Base-by-base conservation (phyloP, 208 protist species). In the Acanthamoeba lenticulata region DNA sequence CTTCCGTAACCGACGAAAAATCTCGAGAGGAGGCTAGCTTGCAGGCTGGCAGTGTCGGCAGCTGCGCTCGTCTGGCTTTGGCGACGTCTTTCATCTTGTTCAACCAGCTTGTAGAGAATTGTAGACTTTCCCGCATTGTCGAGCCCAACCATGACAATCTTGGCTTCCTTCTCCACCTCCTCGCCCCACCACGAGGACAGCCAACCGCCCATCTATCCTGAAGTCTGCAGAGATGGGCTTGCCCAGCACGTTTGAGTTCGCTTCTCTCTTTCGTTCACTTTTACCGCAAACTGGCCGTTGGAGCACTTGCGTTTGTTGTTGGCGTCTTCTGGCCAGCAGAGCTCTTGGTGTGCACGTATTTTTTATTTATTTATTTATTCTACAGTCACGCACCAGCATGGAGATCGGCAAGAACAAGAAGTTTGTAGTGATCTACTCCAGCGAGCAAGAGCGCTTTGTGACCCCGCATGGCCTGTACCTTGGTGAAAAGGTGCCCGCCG, bases 71-170 rank as follows among this genome's bases (percentile, higher is more conserved):
- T 21, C 21, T 34, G 11, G 60, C 60, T 69, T 27, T 21, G 65
- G 65, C 65, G 65, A 95, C 65, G n/a, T 49, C 36, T 1, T 83
- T 1, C 40, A 11, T 49, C 44, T 5, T 42, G 29, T 29, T 36
- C 42, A 40, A 93, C 90, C 15, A 96, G 86, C 77, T 85, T 92
- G 94, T 98, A 98, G 21, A 98, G 94, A 42, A 98, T 88, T n/a
- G 98, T 99, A 24, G 99, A 99, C 97, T 99, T 99, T 90, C 99
- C 99, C n/a, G 98, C 98, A 72, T 98, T 98, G 97, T 99, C 99
- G 34, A 99, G 97, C n/a, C 99, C 99, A 19, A 99, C 97, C 98
- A 99, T 99, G 21, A 99, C 95, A 86, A 99, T 99, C 62, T 98
- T 97, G 90, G 98, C 98, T 95, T 99, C 98, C 96, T 99, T 98